These are phyloP conservation scores for Boletus rubescentipes DNA, from an alignment of 768 basidiomycete species.

Conservation along the genomic window DNA sequence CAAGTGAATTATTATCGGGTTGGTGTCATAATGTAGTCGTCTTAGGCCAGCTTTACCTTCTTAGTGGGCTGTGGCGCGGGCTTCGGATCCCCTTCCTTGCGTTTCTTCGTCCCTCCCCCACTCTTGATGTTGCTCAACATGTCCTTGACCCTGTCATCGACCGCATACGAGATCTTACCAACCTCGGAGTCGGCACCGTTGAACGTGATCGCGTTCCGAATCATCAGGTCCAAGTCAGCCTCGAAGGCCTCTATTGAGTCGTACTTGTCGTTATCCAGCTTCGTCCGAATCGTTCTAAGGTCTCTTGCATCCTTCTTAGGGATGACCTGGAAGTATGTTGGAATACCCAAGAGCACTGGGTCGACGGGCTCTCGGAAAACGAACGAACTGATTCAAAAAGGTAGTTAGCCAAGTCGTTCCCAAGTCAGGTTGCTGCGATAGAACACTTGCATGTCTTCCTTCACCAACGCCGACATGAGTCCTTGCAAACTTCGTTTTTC, in stretches of 20 bases:
- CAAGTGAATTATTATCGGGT: constrained; percentile 33
- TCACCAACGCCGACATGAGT: constrained; percentile 64
- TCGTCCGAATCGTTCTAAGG: constrained; percentile 74
- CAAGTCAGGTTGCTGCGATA: too few species aligned
- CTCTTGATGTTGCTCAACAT: constrained; percentile 44
- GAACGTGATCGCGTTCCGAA: constrained; percentile 85
- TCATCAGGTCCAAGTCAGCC: constrained; percentile 85
- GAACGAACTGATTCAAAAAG: constrained; percentile 50
- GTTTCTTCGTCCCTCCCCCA: constrained; percentile 58
- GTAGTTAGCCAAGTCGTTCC: not conserved
- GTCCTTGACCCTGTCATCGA: constrained; percentile 55
- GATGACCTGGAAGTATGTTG: constrained; percentile 86
- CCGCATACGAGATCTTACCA: constrained; percentile 54
- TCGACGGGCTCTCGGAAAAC: constrained; percentile 88
- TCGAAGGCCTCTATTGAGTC: constrained; percentile 75
- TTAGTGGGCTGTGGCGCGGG: constrained; percentile 62
- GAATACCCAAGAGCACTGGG: constrained; percentile 77
- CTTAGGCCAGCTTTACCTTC: constrained; percentile 63
- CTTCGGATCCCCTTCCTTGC: constrained; percentile 67
- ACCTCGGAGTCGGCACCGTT: constrained; percentile 83
- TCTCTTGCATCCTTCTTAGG: constrained; percentile 86
- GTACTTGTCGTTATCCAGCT: constrained; percentile 82
- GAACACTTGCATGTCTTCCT: constrained; percentile 63
- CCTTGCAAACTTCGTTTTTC: constrained; percentile 80
- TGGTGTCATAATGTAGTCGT: constrained; percentile 24